These are phyloP conservation scores for Maudiozyma pseudohumilis DNA, from an alignment of 805 yeast species.

Conservation along the genomic window DNA sequence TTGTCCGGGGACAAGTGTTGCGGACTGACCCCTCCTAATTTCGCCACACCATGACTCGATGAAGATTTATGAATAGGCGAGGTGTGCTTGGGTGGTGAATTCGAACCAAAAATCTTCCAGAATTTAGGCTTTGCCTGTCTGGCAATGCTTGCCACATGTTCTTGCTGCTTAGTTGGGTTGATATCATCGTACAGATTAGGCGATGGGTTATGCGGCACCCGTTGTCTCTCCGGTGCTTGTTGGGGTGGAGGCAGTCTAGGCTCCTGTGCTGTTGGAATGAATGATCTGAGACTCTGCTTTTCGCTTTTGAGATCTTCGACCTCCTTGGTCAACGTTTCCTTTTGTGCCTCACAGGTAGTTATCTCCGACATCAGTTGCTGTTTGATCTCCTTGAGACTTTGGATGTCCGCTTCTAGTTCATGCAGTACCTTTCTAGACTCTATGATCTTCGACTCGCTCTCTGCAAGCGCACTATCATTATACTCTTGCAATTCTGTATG, in stretches of 20 bases:
- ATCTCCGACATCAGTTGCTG: slow-evolving; percentile 1
- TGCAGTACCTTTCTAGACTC: slow-evolving; percentile 1
- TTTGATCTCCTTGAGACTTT: slow-evolving; percentile 4
- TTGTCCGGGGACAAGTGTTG: too few species aligned
- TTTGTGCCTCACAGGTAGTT: not conserved
- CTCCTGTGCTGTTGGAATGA: too few species aligned
- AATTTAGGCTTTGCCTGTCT: slow-evolving; percentile 25
- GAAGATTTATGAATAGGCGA: not conserved
- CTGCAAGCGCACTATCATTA: not conserved
- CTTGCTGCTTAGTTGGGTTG: slow-evolving; percentile 11
- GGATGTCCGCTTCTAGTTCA: slow-evolving; percentile 5
- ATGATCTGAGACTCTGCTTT: not conserved
- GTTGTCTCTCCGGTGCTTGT: not conserved
- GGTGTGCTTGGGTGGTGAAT: slow-evolving; percentile 4
- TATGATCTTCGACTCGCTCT: not conserved
- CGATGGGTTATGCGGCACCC: not conserved
- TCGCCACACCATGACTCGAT: slow-evolving; percentile 1
- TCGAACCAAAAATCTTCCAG: slow-evolving; percentile 26
- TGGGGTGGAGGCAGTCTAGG: too few species aligned
- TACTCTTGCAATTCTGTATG: not conserved
- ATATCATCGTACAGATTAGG: not conserved
- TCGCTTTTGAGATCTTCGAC: not conserved
- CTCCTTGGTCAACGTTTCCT: not conserved
- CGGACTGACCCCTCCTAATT: not conserved
- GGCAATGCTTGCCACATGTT: slow-evolving; percentile 18